Conservation (phyloP, 164 flowering plant species). For the Nymphaea thermarum region DNA sequence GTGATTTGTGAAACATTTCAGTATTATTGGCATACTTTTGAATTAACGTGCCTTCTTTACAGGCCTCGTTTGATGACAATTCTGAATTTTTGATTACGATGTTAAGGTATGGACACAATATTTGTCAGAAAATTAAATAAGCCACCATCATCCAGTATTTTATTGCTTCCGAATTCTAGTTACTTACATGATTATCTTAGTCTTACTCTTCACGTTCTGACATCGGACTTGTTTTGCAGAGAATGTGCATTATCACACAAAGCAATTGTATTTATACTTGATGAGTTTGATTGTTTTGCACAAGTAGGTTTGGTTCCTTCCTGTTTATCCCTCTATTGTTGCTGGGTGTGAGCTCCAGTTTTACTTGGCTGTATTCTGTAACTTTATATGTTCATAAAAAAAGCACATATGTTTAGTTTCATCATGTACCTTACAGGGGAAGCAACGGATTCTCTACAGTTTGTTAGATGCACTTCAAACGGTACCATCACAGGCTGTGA, state of each 20-base stretch:
- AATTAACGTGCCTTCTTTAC: not conserved
- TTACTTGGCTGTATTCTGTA: too few species aligned
- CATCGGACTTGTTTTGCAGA: conserved; percentile 22
- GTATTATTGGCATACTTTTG: not conserved
- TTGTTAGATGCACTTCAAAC: conserved; percentile 97
- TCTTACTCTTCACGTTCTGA: not conserved
- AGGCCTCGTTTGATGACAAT: conserved; percentile 97
- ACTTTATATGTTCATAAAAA: too few species aligned
- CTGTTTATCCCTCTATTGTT: not conserved
- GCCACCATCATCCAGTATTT: not conserved
- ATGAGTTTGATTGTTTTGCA: conserved; percentile 89
- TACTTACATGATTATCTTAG: not conserved
- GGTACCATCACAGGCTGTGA: conserved; percentile 90
- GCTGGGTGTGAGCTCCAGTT: not conserved
- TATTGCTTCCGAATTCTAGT: too few species aligned
- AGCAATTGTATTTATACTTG: conserved; percentile 75
- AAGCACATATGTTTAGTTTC: not conserved
- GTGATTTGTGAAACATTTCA: not conserved
- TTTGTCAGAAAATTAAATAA: not conserved
- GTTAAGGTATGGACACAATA: conserved; percentile 50
- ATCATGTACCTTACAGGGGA: conserved; percentile 48
- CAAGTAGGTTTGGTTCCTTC: conserved; percentile 36
- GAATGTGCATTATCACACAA: conserved; percentile 95
- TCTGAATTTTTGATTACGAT: conserved; percentile 74
- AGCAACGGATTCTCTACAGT: conserved; percentile 84